phyloP scores from a whole-genome alignment of 2,329 filamentous ascomycete genomes.

The Fusarium stilboides region DNA sequence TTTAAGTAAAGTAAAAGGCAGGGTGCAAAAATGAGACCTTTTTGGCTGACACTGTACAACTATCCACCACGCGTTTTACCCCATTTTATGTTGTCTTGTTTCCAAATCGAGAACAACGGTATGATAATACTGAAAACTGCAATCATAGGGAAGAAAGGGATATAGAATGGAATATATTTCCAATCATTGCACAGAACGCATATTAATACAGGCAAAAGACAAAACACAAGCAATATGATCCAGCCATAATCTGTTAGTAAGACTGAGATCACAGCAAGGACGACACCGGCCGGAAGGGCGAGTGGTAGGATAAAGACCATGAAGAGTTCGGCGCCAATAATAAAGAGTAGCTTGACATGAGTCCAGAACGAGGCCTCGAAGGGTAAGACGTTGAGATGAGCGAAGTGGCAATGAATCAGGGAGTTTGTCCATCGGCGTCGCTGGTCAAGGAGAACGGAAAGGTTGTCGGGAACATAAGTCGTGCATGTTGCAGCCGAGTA shows the following conservation, averaged over 20 bases:
- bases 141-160: neutral
- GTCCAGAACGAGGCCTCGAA: neutral
- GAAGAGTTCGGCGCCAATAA: neutral
- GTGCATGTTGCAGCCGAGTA: neutral
- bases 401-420: neutral
- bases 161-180: neutral
- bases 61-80: neutral
- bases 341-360: neutral
- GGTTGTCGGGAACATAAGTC: neutral
- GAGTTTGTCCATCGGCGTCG: neutral
- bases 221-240: neutral
- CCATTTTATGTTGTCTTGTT: neutral
- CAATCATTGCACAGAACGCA: neutral
- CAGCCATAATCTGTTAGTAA: neutral
- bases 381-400: neutral
- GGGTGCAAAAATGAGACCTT: too few relatives aligned
- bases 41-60: too few relatives aligned
- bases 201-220: neutral
- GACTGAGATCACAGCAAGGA: neutral
- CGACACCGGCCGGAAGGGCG: neutral
- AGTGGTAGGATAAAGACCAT: neutral
- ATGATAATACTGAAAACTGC: neutral
- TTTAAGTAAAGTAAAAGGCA: too few relatives aligned
- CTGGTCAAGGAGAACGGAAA: neutral
- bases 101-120: slow-evolving; percentile 1